Conservation (phyloP, 768 basidiomycete genomes). For the Suillus paluster region DNA sequence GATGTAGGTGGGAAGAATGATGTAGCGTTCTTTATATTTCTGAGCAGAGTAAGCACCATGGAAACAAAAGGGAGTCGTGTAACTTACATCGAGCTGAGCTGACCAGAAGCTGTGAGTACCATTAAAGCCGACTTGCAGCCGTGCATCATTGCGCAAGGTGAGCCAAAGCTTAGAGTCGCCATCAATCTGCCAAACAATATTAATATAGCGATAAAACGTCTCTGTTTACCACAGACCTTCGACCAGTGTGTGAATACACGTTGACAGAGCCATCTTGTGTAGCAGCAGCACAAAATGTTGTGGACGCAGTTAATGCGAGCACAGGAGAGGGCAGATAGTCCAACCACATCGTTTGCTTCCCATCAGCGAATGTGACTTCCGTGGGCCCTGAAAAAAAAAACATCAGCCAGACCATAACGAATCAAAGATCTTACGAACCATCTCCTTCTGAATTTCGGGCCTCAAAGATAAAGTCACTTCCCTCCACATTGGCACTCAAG, state of each 20-base stretch:
- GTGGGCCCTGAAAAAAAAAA: constrained; percentile 48
- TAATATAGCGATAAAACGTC: background rate
- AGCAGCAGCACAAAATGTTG: constrained; percentile 73
- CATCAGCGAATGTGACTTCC: constrained; percentile 68
- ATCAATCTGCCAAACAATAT: constrained; percentile 57
- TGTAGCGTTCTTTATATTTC: constrained; percentile 74
- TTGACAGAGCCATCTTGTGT: constrained; percentile 80
- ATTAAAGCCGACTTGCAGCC: constrained; percentile 67
- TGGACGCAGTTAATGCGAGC: constrained; percentile 67
- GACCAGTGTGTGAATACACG: constrained; percentile 83
- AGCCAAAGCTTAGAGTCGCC: constrained; percentile 74
- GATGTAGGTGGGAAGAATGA: constrained; percentile 70
- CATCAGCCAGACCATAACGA: background rate
- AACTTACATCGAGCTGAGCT: constrained; percentile 75
- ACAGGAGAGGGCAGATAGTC: constrained; percentile 83
- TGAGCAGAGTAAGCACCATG: constrained; percentile 36
- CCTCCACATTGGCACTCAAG: constrained; percentile 63
- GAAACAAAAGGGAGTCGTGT: background rate
- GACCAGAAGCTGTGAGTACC: constrained; percentile 72
- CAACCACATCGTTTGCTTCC: constrained; percentile 82
- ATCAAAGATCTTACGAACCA: constrained; percentile 42
- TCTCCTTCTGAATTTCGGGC: constrained; percentile 74
- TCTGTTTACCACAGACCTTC: constrained; percentile 57
- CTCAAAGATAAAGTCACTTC: constrained; percentile 72
- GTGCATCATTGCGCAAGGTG: constrained; percentile 71